Base-by-base conservation (phyloP, 305 asterid species). In the Fraxinus velutina region DNA sequence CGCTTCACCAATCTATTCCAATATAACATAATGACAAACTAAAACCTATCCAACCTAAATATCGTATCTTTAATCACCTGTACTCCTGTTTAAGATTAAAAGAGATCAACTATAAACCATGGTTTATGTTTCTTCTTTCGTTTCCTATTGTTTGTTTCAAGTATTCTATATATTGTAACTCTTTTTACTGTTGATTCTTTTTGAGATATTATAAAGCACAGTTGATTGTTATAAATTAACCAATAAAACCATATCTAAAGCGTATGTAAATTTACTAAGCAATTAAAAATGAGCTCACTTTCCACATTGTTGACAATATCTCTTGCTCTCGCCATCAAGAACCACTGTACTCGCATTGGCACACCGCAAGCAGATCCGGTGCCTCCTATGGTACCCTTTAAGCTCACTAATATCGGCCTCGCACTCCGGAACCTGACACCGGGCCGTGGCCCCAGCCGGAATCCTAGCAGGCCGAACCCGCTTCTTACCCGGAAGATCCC, bases 221-320 rank as follows among this genome's bases (percentile, higher is more conserved):
- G 50, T 39, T 39, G 50, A 39, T 39, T 39, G 50, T 9, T 39
- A 2, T 39, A 39, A 70, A 30, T 24, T 47, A 64, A 73, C 10
- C 76, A 30, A 12, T 29, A 30, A n/a, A 68, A 68, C n/a, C 75
- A 70, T 70, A 10, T 30, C 21, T 30, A 70, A n/a, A 70, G 42
- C 22, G 0, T 29, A 30, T 30, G 9, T 4, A 70, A 70, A 70
- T 6, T 12, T 21, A 62, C 33, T 62, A 0, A 5, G 5, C 75
- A 12, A 29, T 6, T 10, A 34, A 30, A 70, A 70, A 30, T 30
- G n/a, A 47, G 82, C 94, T 80, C 88, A 93, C 98, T 94, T 94
- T 78, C 98, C 98, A 82, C 98, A 94, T 88, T 94, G 98, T 83
- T 94, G 97, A 82, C 97, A 94, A 34, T 94, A 94, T 83, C 98